Base-by-base conservation (phyloP, 345 rosid genomes). In the Boechera divaricarpa region DNA sequence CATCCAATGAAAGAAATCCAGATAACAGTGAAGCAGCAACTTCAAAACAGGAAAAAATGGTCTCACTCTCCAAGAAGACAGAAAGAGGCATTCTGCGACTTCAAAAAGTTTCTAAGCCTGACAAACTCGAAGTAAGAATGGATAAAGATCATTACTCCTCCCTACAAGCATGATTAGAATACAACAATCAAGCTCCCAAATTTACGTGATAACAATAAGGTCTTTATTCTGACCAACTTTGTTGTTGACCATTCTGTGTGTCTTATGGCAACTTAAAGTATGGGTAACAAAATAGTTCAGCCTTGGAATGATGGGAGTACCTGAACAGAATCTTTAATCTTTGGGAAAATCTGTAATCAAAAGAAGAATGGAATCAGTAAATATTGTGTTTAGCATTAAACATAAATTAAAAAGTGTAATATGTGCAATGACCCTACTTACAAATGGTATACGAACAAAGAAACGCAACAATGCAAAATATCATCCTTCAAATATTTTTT, bases 41-140 rank as follows among this genome's bases (percentile, higher is more conserved):
- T 51, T 53, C 36, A 28, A 13, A 47, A 53, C 52, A 68, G 28
- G 38, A 10, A 57, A 21, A 67, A 65, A 26, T 74, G 44, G 16
- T 41, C 98, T 88, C 77, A 95, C 98, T 95, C 99, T 67, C 90
- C 91, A 77, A 95, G 83, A 35, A 83, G 86, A 75, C 98, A 95
- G 83, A 92, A 90, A 47, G 98, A 91, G 72, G 99, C 89, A 77
- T 86, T 85, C 80, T 92, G 99, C 21, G 89, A 84, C 87, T 89
- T 92, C 79, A 95, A 69, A 79, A 88, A 95, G 73, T 92, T 95
- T 42, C 96, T 87, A 70, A 95, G 70, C 60, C 92, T 86, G 63
- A 95, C 90, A 78, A 80, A 91, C 74, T 95, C 98, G 48, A 91
- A 92, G 83, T 92, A 95, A 67, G 99, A 90, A 79, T 90, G 86